A percentile compares a stretch with the other conserved stretches of the same genome.
These are phyloP conservation scores for Naganishia cerealis DNA, from an alignment of 1,284 basidiomycete species.

Conservation along the genomic window DNA sequence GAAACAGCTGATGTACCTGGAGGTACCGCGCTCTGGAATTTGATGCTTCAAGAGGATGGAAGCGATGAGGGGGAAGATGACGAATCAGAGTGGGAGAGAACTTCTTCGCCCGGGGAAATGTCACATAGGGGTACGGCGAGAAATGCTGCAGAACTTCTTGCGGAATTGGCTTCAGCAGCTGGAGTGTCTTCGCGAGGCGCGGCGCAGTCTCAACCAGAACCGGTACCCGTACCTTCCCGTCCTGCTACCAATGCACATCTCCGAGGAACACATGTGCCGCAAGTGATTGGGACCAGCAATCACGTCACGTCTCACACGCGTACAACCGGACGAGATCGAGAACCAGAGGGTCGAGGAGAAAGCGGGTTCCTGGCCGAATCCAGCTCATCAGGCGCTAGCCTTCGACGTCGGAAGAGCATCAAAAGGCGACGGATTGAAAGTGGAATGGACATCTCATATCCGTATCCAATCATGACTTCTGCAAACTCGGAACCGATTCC, in stretches of 20 bases:
- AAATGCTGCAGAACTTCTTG: background rate
- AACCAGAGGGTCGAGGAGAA: background rate
- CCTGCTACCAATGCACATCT: conserved; percentile 10
- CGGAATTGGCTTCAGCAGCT: background rate
- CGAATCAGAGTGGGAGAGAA: conserved; percentile 21
- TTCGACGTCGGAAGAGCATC: conserved; percentile 27
- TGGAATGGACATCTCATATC: conserved; percentile 7
- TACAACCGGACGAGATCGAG: background rate
- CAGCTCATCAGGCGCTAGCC: background rate
- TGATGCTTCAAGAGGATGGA: conserved; percentile 20
- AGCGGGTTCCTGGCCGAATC: background rate
- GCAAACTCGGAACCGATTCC: conserved; percentile 4
- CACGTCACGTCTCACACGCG: background rate
- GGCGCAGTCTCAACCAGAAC: background rate
- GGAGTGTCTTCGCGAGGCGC: background rate
- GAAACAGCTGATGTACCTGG: background rate
- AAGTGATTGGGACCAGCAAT: background rate
- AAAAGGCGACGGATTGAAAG: conserved; percentile 19
- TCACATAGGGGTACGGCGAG: conserved; percentile 4
- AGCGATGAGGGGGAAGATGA: conserved; percentile 27
- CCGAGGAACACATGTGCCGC: conserved; percentile 12
- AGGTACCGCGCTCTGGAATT: conserved; percentile 16
- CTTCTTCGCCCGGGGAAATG: conserved; percentile 18
- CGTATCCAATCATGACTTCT: conserved; percentile 14
- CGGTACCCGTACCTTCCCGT: conserved; percentile 9